These are phyloP conservation scores for Irpex rosettiformis DNA, from an alignment of 1,284 basidiomycete species.

Conservation along the genomic window DNA sequence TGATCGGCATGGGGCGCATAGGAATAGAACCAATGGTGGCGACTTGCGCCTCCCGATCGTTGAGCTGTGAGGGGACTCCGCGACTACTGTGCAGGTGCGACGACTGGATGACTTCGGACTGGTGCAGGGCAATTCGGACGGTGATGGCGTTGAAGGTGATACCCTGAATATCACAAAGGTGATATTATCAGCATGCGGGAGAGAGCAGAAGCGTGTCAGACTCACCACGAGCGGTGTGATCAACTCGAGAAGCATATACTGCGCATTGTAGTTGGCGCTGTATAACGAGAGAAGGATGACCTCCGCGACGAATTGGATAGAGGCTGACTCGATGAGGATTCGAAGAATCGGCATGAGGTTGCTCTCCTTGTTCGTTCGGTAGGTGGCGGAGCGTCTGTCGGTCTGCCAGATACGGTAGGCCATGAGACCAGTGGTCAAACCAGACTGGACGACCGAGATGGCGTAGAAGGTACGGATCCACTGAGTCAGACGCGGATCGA, in stretches of 20 bases:
- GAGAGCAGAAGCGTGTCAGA: conserved; percentile 5
- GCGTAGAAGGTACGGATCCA: conserved; percentile 17
- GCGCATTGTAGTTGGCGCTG: conserved; percentile 25
- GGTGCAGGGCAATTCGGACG: conserved; percentile 20
- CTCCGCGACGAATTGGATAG: conserved; percentile 26
- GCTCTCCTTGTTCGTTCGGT: conserved; percentile 11
- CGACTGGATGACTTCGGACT: conserved; percentile 6
- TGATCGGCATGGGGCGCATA: conserved; percentile 16
- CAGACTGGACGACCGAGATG: conserved; percentile 16
- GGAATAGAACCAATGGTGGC: conserved; percentile 16
- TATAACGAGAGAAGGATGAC: conserved; percentile 31
- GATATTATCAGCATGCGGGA: not conserved
- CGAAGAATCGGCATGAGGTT: conserved; percentile 17
- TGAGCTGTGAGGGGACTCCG: not conserved
- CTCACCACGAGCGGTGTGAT: conserved; percentile 29
- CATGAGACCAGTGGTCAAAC: conserved; percentile 16
- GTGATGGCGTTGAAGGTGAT: conserved; percentile 24
- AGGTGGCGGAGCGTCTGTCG: conserved; percentile 7
- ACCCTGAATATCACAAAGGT: conserved; percentile 13
- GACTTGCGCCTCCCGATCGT: not conserved
- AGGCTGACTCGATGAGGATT: conserved; percentile 31
- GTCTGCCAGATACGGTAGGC: conserved; percentile 16
- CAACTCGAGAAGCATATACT: conserved; percentile 28
- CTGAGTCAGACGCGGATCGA: conserved; percentile 15
- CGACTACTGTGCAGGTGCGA: not conserved